Evolutionary conservation across 257 asterid genomes (phyloP), one percentile per base, ranked within the genome.

Genomic region (Striga asiatica): DNA sequence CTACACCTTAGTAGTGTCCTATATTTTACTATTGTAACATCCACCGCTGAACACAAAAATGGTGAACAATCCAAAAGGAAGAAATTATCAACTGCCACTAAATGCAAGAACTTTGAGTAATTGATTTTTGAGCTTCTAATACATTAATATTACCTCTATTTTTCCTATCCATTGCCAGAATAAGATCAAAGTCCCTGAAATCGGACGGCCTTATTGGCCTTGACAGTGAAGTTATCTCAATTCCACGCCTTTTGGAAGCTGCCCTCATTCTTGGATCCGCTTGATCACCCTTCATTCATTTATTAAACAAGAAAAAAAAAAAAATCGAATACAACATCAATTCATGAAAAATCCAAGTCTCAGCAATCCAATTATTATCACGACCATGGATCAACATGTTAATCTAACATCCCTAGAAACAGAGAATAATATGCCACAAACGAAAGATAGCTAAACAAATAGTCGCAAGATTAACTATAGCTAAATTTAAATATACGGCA

Each of bases 251-350:
- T 57, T 82, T 84, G 0, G 97, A 81, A 59, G 98, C 84, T 46
- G 88, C 89, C 75, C 84, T 82, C 98, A 88, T 88, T 73, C 98
- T 77, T 19, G 97, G 81, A 60, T 91, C 98, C 8, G 98, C 98
- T 65, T 73, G 81, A 69, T 79, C 66, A 12, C 97, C 98, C 98
- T 92, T 39, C 60, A 56, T 43, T 52, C 19, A 14, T 13, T n/a
- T n/a, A n/a, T n/a, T n/a, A 28, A 8, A 58, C 2, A 41, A 35
- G 41, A 54, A 45, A 19, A 54, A 16, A 48, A 34, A 25, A n/a
- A n/a, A n/a, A n/a, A n/a, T n/a, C n/a, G n/a, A n/a, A n/a, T n/a
- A n/a, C n/a, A n/a, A n/a, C n/a, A n/a, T n/a, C n/a, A n/a, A n/a
- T n/a, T n/a, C n/a, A n/a, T 18, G 21, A 19, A 19, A 8, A 20